Conservation (phyloP, 2,329 filamentous ascomycete genomes). For the Huntiella abstrusa region DNA sequence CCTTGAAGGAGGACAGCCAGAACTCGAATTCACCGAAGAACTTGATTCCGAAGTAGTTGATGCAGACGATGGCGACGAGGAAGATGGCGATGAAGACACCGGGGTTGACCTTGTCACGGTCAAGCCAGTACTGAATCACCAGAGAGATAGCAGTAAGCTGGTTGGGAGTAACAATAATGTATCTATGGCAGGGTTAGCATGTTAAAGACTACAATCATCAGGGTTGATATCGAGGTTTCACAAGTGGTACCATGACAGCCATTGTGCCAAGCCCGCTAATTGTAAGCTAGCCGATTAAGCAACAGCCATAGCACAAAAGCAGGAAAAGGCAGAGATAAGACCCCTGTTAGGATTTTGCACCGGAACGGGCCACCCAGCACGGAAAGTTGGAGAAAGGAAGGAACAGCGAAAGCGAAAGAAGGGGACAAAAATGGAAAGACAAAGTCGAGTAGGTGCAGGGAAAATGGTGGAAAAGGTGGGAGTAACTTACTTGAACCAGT, state of each 20-base stretch:
- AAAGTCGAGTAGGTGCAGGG: not conserved
- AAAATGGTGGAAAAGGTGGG: not conserved
- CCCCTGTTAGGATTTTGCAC: too few relatives aligned
- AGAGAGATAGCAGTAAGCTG: conserved; percentile 65
- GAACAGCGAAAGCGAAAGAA: not conserved
- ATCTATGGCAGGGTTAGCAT: conserved; percentile 34
- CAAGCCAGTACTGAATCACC: conserved; percentile 62
- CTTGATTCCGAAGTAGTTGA: conserved; percentile 52
- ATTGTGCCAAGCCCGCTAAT: not conserved
- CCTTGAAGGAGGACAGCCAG: conserved; percentile 47
- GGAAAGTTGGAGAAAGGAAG: too few relatives aligned
- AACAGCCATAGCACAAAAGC: not conserved
- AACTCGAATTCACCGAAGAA: conserved; percentile 50
- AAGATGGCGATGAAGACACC: conserved; percentile 65
- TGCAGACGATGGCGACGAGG: conserved; percentile 39
- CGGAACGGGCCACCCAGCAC: too few relatives aligned
- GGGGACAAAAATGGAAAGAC: not conserved
- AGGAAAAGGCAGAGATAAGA: not conserved
- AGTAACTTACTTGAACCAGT: conserved; percentile 17
- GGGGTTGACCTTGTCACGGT: conserved; percentile 46
- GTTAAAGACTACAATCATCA: not conserved
- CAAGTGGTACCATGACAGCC: not conserved
- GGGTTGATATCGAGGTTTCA: not conserved
- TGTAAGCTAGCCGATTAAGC: not conserved
- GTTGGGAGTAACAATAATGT: conserved; percentile 72